Evolutionary conservation across 768 basidiomycete species (phyloP).

Genomic region (Boletus patriciae): DNA sequence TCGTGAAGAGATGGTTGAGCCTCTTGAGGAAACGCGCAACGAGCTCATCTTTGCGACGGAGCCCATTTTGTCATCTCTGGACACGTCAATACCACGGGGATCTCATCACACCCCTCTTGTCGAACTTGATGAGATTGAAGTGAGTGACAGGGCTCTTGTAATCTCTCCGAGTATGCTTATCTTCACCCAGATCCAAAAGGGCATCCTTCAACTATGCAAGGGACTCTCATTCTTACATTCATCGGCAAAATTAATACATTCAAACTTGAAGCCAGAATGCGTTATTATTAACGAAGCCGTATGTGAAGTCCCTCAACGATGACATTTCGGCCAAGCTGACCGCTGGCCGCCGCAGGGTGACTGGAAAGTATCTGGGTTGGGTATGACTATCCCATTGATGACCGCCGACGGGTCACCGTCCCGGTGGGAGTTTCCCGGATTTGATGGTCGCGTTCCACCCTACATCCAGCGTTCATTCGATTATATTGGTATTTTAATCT

Average conservation of each 20-base stretch:
- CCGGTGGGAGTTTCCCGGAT: constrained; percentile 88
- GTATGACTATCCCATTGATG: constrained; percentile 77
- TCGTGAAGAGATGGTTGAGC: constrained; percentile 89
- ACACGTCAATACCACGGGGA: constrained; percentile 69
- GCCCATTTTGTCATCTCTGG: constrained; percentile 78
- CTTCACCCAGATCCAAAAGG: constrained; percentile 81
- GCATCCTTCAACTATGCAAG: constrained; percentile 89
- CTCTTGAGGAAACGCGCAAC: constrained; percentile 86
- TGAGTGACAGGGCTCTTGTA: constrained; percentile 33
- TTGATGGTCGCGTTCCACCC: constrained; percentile 74
- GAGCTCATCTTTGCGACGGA: constrained; percentile 95
- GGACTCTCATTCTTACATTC: constrained; percentile 88
- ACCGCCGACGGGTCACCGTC: constrained; percentile 68
- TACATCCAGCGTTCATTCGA: constrained; percentile 92
- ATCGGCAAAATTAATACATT: constrained; percentile 89
- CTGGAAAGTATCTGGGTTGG: constrained; percentile 95
- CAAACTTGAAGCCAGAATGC: constrained; percentile 84
- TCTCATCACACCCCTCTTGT: constrained; percentile 55
- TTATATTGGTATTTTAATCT: constrained; percentile 68
- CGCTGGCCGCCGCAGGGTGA: constrained; percentile 68
- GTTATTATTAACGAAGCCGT: constrained; percentile 90
- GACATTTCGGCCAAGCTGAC: neutral
- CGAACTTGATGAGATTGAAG: constrained; percentile 96
- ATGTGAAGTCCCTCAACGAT: constrained; percentile 28
- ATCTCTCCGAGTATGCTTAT: constrained; percentile 3